phyloP scores from a whole-genome alignment of 1,139 yeast species.

The Saccharomyces hybrid region DNA sequence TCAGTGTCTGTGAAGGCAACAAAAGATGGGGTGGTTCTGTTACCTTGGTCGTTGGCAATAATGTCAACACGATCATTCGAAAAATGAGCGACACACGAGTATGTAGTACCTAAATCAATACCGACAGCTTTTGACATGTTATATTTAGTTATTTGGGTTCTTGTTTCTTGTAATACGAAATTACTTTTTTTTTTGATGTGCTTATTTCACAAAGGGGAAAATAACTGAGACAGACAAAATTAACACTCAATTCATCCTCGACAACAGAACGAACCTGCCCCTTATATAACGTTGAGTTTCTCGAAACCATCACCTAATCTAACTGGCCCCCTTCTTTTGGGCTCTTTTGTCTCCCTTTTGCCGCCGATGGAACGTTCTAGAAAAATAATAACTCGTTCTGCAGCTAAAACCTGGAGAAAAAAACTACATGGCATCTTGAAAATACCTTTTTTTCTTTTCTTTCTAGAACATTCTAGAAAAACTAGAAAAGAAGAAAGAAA shows the following conservation, averaged over 20 bases:
- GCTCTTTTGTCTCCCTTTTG: background rate
- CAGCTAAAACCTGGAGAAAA: background rate
- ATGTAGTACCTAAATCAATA: conserved; percentile 76
- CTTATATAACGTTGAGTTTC: background rate
- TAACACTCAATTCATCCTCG: background rate
- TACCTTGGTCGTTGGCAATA: background rate
- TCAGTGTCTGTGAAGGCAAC: no score
- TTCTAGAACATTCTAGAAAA: background rate
- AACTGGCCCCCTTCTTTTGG: background rate
- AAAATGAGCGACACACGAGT: conserved; percentile 72
- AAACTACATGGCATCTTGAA: background rate
- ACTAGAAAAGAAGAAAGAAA: background rate
- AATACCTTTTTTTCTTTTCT: background rate
- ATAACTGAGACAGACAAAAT: background rate
- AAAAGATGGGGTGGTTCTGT: no score
- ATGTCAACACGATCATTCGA: conserved; percentile 50
- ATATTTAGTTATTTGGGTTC: conserved; percentile 4
- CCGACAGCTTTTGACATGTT: conserved; percentile 6
- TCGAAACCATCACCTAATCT: background rate
- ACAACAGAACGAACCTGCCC: background rate
- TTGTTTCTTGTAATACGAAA: background rate
- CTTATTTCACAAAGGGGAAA: background rate
- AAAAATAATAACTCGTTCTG: background rate
- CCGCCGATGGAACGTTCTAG: conserved; percentile 1
- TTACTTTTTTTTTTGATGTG: background rate